Conservation (phyloP, 305 asterid genomes). For the Fraxinus baroniana region DNA sequence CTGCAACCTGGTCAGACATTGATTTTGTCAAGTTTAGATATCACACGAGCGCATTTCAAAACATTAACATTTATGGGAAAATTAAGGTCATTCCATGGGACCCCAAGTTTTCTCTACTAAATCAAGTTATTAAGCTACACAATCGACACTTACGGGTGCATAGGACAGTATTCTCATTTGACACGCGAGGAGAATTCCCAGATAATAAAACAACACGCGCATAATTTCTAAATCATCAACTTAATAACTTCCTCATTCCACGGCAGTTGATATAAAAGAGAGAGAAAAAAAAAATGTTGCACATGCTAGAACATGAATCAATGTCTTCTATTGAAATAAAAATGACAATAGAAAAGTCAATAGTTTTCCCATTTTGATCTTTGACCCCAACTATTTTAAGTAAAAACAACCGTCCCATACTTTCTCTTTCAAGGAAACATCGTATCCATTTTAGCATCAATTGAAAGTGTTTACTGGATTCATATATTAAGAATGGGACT, state of each 20-base stretch:
- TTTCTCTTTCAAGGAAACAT: background rate
- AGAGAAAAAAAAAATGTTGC: background rate
- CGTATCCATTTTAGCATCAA: background rate
- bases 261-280: background rate
- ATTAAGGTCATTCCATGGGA: background rate
- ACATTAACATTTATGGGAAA: background rate
- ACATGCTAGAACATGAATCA: background rate
- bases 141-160: background rate
- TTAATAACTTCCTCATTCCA: background rate
- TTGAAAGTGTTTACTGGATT: background rate
- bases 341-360: background rate
- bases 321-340: background rate
- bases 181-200: background rate
- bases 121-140: background rate
- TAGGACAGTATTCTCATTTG: background rate
- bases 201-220: background rate
- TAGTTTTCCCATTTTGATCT: background rate
- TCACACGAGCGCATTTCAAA: conserved; percentile 4
- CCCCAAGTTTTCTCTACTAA: background rate
- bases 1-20: conserved; percentile 52
- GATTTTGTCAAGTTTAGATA: background rate
- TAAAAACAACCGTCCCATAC: background rate
- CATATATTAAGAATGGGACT: background rate
- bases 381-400: background rate
- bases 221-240: conserved; percentile 5